Evolutionary conservation across 129 eudicot genomes (phyloP).

Genomic region (Dittrichia graveolens): DNA sequence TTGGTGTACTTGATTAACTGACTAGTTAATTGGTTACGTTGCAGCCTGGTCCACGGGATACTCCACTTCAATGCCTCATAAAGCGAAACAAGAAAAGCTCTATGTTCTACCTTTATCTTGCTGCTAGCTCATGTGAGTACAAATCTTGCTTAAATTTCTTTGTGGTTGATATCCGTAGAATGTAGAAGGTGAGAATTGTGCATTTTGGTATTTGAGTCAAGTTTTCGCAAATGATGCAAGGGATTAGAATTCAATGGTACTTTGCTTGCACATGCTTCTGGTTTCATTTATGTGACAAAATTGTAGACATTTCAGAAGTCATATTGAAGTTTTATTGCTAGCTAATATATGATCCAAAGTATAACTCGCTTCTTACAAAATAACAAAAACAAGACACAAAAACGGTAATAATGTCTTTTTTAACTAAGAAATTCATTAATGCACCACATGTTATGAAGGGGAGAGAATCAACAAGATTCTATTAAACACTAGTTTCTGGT

Average conservation of each 20-base stretch:
- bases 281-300: conserved; percentile 3
- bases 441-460: conserved; percentile 5
- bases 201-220: conserved; percentile 13
- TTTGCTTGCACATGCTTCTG: neutral
- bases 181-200: conserved; percentile 2
- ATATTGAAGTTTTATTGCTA: neutral
- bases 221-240: conserved; percentile 12
- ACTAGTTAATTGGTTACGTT: conserved; percentile 12
- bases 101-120: conserved; percentile 78
- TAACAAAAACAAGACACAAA: neutral
- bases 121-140: conserved; percentile 74
- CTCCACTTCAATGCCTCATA: conserved; percentile 78
- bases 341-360: neutral
- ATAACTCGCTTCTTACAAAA: conserved; percentile 5
- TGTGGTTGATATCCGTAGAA: conserved; percentile 10
- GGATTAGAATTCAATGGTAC: neutral
- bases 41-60: conserved; percentile 96
- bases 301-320: neutral
- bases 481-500: neutral
- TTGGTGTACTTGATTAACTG: conserved; percentile 6
- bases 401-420: neutral
- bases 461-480: conserved; percentile 8
- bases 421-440: conserved; percentile 6
- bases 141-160: conserved; percentile 10
- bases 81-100: conserved; percentile 84